These are phyloP conservation scores for Centella asiatica DNA, from an alignment of 129 eudicot species.

Conservation along the genomic window DNA sequence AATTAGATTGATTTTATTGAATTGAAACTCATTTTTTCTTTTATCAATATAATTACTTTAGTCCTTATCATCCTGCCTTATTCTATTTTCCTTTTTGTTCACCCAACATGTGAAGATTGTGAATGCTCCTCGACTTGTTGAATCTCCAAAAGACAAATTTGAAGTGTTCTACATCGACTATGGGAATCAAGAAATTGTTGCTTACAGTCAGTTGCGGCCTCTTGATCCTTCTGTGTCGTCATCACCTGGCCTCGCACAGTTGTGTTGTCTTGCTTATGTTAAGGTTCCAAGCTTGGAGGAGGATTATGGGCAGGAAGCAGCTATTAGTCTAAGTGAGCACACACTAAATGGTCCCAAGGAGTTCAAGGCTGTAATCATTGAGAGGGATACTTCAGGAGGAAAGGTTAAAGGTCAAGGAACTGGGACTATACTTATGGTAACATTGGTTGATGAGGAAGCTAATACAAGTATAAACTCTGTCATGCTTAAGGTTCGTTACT, in stretches of 20 bases:
- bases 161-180: slow-evolving; percentile 93
- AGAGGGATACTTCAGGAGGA: slow-evolving; percentile 80
- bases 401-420: slow-evolving; percentile 97
- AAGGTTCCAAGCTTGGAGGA: slow-evolving; percentile 80
- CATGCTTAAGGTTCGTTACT: slow-evolving; percentile 58
- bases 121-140: slow-evolving; percentile 63
- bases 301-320: slow-evolving; percentile 94
- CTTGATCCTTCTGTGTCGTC: slow-evolving; percentile 63
- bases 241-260: slow-evolving; percentile 79
- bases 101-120: slow-evolving; percentile 39
- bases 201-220: slow-evolving; percentile 69
- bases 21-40: slow-evolving; percentile 1
- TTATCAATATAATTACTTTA: not conserved
- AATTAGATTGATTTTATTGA: too few relatives aligned
- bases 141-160: slow-evolving; percentile 57
- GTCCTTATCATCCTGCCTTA: not conserved
- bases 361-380: slow-evolving; percentile 73
- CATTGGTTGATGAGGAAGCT: slow-evolving; percentile 54
- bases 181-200: slow-evolving; percentile 78
- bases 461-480: slow-evolving; percentile 55
- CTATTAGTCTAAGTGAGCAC: slow-evolving; percentile 54
- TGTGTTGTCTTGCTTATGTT: slow-evolving; percentile 77
- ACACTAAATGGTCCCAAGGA: slow-evolving; percentile 55
- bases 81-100: slow-evolving; percentile 1
- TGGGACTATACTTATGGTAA: slow-evolving; percentile 64